A percentile compares a stretch with the other conserved stretches of the same genome.
These are phyloP conservation scores for Trichoderma polysporum DNA, from an alignment of 2,329 filamentous ascomycete species.

Conservation along the genomic window DNA sequence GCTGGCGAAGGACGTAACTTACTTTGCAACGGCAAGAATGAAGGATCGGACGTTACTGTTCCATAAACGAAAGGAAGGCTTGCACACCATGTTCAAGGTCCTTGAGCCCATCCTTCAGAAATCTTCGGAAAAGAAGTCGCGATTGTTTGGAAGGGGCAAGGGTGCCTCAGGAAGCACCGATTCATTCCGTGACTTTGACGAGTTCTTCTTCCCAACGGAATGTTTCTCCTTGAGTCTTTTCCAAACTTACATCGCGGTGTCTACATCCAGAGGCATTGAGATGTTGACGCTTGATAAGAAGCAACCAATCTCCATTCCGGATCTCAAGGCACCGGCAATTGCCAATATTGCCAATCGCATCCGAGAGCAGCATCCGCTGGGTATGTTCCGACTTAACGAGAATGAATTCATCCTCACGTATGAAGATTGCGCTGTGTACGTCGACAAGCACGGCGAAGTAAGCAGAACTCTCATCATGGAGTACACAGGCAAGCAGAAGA, in stretches of 20 bases:
- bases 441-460: conserved; percentile 97
- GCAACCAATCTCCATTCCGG: conserved; percentile 88
- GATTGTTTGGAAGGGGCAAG: conserved; percentile 61
- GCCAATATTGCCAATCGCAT: conserved; percentile 83
- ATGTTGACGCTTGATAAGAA: conserved; percentile 97
- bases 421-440: conserved; percentile 94
- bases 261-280: conserved; percentile 89
- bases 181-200: conserved; percentile 96
- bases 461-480: conserved; percentile 95
- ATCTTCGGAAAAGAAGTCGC: conserved; percentile 76
- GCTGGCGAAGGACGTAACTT: conserved; percentile 88
- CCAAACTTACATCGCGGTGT: conserved; percentile 88
- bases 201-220: conserved; percentile 96
- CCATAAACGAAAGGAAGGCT: conserved; percentile 92
- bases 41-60: conserved; percentile 94
- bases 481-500: conserved; percentile 84
- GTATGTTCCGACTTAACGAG: conserved; percentile 94
- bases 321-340: conserved; percentile 74
- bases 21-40: conserved; percentile 95
- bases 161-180: conserved; percentile 73
- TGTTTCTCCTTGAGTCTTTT: conserved; percentile 96
- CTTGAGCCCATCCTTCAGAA: conserved; percentile 95
- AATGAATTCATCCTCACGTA: conserved; percentile 92
- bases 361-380: conserved; percentile 77
- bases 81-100: conserved; percentile 94